These are phyloP conservation scores for Talaromyces adpressus DNA, from an alignment of 495 filamentous ascomycete genomes.

Conservation along the genomic window DNA sequence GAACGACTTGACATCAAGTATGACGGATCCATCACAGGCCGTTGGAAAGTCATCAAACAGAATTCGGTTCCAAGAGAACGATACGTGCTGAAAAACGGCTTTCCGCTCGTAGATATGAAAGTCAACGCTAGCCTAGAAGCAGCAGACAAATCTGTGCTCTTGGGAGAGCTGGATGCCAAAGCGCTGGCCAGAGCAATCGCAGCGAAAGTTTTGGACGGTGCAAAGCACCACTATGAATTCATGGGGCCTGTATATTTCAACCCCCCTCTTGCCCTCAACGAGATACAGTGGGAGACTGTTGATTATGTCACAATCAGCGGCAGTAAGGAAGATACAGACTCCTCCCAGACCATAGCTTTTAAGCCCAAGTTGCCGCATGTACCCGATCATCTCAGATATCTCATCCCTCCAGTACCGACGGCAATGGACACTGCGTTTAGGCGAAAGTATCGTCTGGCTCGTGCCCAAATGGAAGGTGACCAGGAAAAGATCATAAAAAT, in stretches of 20 bases:
- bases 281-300: not conserved
- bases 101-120: not conserved
- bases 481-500: no score
- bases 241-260: constrained; percentile 7
- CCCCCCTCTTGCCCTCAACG: not conserved
- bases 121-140: not conserved
- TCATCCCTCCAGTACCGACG: not conserved
- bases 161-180: not conserved
- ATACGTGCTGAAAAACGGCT: not conserved
- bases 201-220: constrained; percentile 2
- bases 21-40: constrained; percentile 3
- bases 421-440: not conserved
- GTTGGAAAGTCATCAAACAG: constrained; percentile 8
- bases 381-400: not conserved
- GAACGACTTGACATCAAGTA: not conserved
- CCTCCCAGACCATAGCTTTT: no score
- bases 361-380: not conserved
- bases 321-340: not conserved
- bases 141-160: not conserved
- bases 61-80: not conserved
- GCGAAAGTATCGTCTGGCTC: not conserved
- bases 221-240: not conserved
- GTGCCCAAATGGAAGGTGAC: no score
- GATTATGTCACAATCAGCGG: not conserved
- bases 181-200: constrained; percentile 7